These are phyloP conservation scores for Ophidiomyces ophidiicola DNA, from an alignment of 2,329 filamentous ascomycete species.

Conservation along the genomic window DNA sequence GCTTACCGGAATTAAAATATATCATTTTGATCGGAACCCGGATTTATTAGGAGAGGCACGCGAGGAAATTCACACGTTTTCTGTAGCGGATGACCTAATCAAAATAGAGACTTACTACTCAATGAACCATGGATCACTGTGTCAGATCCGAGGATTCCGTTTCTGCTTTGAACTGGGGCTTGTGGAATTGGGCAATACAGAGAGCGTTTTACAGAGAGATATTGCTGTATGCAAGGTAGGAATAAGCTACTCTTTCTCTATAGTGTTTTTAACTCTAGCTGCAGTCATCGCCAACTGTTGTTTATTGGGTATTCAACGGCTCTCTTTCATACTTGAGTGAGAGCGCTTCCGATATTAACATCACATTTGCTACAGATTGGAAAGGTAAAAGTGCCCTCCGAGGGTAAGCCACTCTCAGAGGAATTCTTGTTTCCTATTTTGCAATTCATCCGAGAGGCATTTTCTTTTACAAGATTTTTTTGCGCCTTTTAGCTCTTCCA, in stretches of 20 bases:
- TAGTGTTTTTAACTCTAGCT: neutral
- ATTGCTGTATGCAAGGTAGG: constrained; percentile 1
- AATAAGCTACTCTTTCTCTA: neutral
- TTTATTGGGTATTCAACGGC: constrained; percentile 1
- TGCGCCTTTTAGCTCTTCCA: too few relatives aligned
- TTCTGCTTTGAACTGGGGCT: neutral
- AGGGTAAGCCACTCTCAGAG: neutral
- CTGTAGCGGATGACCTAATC: neutral
- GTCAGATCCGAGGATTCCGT: constrained; percentile 1
- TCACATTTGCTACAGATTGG: neutral
- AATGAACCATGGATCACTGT: neutral
- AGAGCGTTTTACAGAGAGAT: neutral
- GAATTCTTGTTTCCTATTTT: too few relatives aligned
- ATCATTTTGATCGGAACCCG: constrained; percentile 1
- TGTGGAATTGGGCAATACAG: neutral
- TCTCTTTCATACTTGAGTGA: neutral
- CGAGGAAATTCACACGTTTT: neutral
- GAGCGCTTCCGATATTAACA: neutral
- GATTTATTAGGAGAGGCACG: constrained; percentile 1
- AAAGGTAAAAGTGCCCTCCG: neutral
- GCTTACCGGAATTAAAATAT: constrained; percentile 1
- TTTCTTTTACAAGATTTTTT: too few relatives aligned
- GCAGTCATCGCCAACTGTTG: neutral
- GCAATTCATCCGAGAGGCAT: too few relatives aligned
- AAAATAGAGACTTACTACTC: constrained; percentile 2